These are phyloP conservation scores for Scheffersomyces spartinae DNA, from an alignment of 805 yeast species.

Conservation along the genomic window DNA sequence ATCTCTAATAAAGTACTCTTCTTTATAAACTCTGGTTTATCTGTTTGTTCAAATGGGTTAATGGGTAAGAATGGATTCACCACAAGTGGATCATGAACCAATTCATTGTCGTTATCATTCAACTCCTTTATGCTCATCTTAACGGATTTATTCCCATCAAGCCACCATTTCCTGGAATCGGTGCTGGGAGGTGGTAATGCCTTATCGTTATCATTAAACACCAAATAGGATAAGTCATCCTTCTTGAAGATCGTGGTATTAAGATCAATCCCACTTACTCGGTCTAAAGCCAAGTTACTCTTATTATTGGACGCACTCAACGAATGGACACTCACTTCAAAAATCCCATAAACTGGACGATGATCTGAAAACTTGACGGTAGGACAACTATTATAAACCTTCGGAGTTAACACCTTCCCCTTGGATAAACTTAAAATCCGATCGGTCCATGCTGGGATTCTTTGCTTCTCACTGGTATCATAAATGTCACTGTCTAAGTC, in stretches of 20 bases:
- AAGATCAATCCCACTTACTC: conserved; percentile 5
- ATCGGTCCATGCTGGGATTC: conserved; percentile 98
- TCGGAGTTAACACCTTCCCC: conserved; percentile 46
- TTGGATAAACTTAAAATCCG: conserved; percentile 54
- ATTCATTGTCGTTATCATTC: conserved; percentile 12
- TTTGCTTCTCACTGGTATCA: conserved; percentile 83
- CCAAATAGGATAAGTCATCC: conserved; percentile 13
- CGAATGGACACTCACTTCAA: conserved; percentile 48
- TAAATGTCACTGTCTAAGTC: conserved; percentile 75
- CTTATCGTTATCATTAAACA: conserved; percentile 17
- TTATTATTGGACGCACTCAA: conserved; percentile 55
- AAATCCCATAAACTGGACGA: conserved; percentile 75
- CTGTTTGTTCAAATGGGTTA: conserved; percentile 59
- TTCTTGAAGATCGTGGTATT: conserved; percentile 9
- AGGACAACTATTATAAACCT: conserved; percentile 46
- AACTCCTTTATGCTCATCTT: conserved; percentile 47
- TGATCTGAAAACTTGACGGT: conserved; percentile 72
- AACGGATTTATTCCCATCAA: conserved; percentile 63
- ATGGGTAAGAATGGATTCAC: conserved; percentile 59
- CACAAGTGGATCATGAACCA: conserved; percentile 16
- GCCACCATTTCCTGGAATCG: conserved; percentile 85
- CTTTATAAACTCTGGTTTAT: conserved; percentile 41
- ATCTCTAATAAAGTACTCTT: conserved; percentile 8
- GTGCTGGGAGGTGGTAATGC: conserved; percentile 84
- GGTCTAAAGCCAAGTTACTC: conserved; percentile 39